Evolutionary conservation across 2,329 filamentous ascomycete species (phyloP).

Genomic region (Aspergillus eucalypticola): DNA sequence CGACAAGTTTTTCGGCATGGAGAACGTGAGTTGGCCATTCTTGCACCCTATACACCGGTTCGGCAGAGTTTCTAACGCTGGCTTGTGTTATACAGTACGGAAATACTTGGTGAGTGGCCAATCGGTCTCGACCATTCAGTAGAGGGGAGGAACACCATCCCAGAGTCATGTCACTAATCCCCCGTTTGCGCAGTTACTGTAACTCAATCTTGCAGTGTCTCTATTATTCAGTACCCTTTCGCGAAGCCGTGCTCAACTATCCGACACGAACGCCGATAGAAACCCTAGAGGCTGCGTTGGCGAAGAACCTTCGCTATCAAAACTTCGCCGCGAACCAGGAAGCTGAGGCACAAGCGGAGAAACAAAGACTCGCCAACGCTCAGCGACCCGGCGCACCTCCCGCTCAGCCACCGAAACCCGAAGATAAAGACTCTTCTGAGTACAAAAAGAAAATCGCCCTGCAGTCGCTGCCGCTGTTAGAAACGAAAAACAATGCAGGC

Average conservation of each 20-base stretch:
- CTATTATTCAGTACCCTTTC: conserved; percentile 92
- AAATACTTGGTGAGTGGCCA: conserved; percentile 80
- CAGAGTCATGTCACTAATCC: conserved; percentile 7
- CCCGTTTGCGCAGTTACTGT: conserved; percentile 69
- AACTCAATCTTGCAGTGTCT: conserved; percentile 98
- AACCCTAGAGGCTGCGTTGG: conserved; percentile 61
- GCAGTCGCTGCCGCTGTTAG: conserved; percentile 80
- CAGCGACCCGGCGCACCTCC: conserved; percentile 53
- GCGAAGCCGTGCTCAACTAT: conserved; percentile 91
- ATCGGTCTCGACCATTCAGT: not conserved
- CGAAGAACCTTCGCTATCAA: conserved; percentile 56
- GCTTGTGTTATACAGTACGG: conserved; percentile 67
- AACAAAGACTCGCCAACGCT: conserved; percentile 44
- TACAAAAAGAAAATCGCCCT: conserved; percentile 98
- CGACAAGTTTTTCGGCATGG: conserved; percentile 97
- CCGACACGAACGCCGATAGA: conserved; percentile 71
- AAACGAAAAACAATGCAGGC: conserved; percentile 77
- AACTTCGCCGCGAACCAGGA: conserved; percentile 58
- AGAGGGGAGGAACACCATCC: not conserved
- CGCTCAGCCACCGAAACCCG: conserved; percentile 65
- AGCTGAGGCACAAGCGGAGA: conserved; percentile 52
- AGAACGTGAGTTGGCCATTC: conserved; percentile 71
- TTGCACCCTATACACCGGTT: not conserved
- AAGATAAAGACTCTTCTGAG: conserved; percentile 94
- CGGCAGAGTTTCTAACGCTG: conserved; percentile 19